Evolutionary conservation across 73 alveolate species (phyloP).

Genomic region (Paramecium sonneborni): DNA sequence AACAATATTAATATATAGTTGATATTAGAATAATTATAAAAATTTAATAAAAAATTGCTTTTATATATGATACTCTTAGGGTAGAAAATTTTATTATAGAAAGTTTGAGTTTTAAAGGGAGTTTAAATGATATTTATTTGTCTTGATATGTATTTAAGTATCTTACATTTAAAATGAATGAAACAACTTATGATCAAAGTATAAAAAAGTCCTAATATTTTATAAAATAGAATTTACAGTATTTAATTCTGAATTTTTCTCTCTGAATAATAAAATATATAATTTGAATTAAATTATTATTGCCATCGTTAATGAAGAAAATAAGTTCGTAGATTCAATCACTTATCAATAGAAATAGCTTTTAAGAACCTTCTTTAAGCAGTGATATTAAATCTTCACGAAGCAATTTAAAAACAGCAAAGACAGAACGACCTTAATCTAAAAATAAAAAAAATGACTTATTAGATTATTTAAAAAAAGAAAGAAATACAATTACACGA

Average conservation of each 20-base stretch:
- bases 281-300: neutral
- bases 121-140: neutral
- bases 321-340: neutral
- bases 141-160: neutral
- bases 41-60: too few species aligned
- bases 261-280: neutral
- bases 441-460: neutral
- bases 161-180: neutral
- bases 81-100: too few species aligned
- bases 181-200: neutral
- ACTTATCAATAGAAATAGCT: neutral
- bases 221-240: neutral
- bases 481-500: neutral
- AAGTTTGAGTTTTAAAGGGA: neutral
- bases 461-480: conserved; percentile 41
- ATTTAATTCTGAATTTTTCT: neutral
- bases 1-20: too few species aligned
- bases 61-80: too few species aligned
- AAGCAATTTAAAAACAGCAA: conserved; percentile 10
- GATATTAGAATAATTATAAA: too few species aligned
- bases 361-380: neutral
- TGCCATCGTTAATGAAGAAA: neutral
- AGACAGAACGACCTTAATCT: conserved; percentile 52
- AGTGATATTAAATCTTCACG: neutral
- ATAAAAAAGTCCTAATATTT: neutral